Percentiles rank a stretch among this genome's conserved stretches.
phyloP scores from a whole-genome alignment of 164 flowering plant genomes.

The Tinospora cordifolia region DNA sequence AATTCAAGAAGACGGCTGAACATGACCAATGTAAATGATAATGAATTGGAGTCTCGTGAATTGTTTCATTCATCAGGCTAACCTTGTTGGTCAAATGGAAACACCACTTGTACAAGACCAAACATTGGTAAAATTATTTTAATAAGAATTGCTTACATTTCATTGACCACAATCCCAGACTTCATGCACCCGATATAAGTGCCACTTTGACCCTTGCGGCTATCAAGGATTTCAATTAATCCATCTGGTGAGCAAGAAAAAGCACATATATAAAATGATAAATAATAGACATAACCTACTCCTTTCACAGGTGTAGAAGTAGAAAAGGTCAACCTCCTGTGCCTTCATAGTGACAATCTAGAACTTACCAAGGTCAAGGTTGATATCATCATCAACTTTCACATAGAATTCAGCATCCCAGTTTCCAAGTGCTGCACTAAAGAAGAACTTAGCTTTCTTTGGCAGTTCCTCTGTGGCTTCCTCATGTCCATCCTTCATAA shows the following conservation, averaged over 20 bases:
- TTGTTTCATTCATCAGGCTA: not conserved
- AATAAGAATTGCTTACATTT: constrained; percentile 46
- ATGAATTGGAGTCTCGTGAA: not conserved
- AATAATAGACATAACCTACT: not conserved
- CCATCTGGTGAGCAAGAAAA: constrained; percentile 50
- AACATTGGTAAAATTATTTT: not conserved
- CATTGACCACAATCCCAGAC: constrained; percentile 86
- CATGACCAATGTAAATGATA: not conserved
- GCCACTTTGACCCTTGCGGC: constrained; percentile 64
- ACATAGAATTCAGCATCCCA: constrained; percentile 99
- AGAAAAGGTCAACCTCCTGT: too few relatives aligned
- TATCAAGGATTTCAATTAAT: constrained; percentile 69
- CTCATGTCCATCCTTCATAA: constrained; percentile 78
- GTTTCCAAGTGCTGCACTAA: constrained; percentile 78
- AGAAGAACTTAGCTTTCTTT: constrained; percentile 90
- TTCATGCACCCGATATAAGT: constrained; percentile 98
- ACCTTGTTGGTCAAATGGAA: not conserved
- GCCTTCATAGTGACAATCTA: not conserved
- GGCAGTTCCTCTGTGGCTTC: constrained; percentile 94
- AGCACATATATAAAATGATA: not conserved
- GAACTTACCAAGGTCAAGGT: constrained; percentile 66
- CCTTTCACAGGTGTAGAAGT: not conserved
- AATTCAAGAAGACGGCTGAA: not conserved
- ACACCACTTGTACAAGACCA: constrained; percentile 3
- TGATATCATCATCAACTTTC: constrained; percentile 80